Evolutionary conservation across 176 grass and related monocot genomes (phyloP), one percentile per base, ranked within the genome.

Genomic region (Saccharum spontaneum): DNA sequence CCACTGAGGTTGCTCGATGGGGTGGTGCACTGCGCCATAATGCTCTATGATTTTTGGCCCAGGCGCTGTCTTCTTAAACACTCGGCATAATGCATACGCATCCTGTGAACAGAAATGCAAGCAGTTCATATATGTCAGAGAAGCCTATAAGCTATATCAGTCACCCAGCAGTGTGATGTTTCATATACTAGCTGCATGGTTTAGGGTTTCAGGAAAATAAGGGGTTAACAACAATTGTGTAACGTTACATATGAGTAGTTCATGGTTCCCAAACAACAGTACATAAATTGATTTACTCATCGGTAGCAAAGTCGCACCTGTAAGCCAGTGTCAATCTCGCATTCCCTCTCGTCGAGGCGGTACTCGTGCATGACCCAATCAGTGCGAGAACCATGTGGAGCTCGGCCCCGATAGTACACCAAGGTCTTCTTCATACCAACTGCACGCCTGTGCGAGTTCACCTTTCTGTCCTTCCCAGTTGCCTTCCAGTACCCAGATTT

Each of bases 341-440:
- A 99, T 91, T 99, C 97, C 59, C 81, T 92, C 41, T 99, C 97
- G 1, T 99, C 97, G 1, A 99, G 94, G 52, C 97, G 97, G 67
- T 99, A 99, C 77, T 99, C 97, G 10, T 99, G 97, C 97, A 99
- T 99, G 69, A 99, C 88, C 97, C 97, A 99, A 64, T 94, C 97
- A 16, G 94, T 97, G 49, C 97, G 92, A 52, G 94, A 94, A 37
- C 97, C 97, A 67, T 99, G 97, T 2, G 97, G 97, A 31, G 97
- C 97, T 67, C 97, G 86, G 17, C 97, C 97, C 68, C 94, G 90
- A 73, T 99, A 99, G 82, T 94, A 99, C 20, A 99, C 97, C 50
- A 99, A 87, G 57, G 97, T 99, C 84, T 99, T 99, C 90, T 99
- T 99, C 84, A 79, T 94, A 17, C 97, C 97, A 50, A 99, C 90